Base-by-base conservation (phyloP, 2,329 filamentous ascomycete genomes). In the Colletotrichum tofieldiae region DNA sequence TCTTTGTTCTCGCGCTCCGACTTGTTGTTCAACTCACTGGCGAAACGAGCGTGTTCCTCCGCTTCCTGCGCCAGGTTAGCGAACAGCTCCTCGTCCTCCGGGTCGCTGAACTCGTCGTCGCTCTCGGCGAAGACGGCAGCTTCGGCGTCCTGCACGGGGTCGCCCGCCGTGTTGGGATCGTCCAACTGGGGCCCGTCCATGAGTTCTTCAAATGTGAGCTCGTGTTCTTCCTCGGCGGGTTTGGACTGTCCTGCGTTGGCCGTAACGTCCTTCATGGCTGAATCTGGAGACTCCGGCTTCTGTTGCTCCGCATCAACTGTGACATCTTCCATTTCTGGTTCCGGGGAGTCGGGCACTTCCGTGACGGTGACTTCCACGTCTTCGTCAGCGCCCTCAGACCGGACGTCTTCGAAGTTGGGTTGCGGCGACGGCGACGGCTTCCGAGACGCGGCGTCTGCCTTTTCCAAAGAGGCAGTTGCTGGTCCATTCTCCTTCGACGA, bases 1-100 rank as follows among this genome's bases (percentile, higher is more conserved):
- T 92, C 89, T 41, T 90, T 90, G 76, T 93, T 94, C 76, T 95
- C 90, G 5, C 86, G 84, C 23, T 90, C 87, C 0, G 92, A 88
- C 75, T 93, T 93, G 78, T 93, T 89, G 81, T 97, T 98, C 14
- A 99, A 87, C 58, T 93, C 91, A 75, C 93, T 95, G 1, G 95
- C 94, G 79, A 99, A 99, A 7, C 96, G 92, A 5, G 94, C 95
- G 78, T 99, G 96, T 77, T 98, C 96, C 82, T 98, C 94, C 1
- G 93, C 94, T 86, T 99, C 97, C 35, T 93, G 90, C 0, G 94
- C 95, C 77, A 99, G 91, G 76, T 96, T 94, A 8, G 90, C 90
- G 67, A 98, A 88, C 8, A 99, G 87, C 76, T 98, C 95, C 79
- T 95, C 95, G 74, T 98, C 96, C 81, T 98, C 96, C 0, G 94